phyloP scores from a whole-genome alignment of 2,329 filamentous ascomycete species.

The Neopestalotiopsis sp. region DNA sequence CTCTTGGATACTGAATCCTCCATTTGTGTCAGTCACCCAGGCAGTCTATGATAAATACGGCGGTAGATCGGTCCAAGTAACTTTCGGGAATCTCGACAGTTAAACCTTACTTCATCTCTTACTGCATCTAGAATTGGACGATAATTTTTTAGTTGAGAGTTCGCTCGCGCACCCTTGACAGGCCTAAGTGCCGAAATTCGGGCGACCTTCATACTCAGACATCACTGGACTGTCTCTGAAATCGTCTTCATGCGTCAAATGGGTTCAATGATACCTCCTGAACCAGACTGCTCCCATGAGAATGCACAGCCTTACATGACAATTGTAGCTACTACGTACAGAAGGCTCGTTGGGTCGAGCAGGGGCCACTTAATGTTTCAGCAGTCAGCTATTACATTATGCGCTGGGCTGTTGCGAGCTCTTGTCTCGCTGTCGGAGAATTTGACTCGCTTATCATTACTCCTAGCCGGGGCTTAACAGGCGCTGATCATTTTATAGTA shows the following conservation, averaged over 20 bases:
- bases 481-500: neutral
- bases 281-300: neutral
- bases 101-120: neutral
- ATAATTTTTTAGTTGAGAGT: neutral
- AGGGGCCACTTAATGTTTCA: constrained; percentile 2
- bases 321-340: neutral
- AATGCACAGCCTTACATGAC: neutral
- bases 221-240: too few relatives aligned
- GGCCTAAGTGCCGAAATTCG: too few relatives aligned
- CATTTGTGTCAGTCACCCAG: neutral
- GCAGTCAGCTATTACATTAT: neutral
- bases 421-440: neutral
- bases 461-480: neutral
- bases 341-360: neutral
- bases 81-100: neutral
- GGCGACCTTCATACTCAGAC: too few relatives aligned
- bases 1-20: neutral
- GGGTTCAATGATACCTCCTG: too few relatives aligned
- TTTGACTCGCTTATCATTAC: neutral
- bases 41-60: neutral
- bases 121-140: neutral
- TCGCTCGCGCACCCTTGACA: too few relatives aligned
- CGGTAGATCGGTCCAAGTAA: neutral
- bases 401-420: neutral
- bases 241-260: too few relatives aligned